Evolutionary conservation across 1,284 basidiomycete genomes (phyloP).

Genomic region (Rhodotorula sp.): DNA sequence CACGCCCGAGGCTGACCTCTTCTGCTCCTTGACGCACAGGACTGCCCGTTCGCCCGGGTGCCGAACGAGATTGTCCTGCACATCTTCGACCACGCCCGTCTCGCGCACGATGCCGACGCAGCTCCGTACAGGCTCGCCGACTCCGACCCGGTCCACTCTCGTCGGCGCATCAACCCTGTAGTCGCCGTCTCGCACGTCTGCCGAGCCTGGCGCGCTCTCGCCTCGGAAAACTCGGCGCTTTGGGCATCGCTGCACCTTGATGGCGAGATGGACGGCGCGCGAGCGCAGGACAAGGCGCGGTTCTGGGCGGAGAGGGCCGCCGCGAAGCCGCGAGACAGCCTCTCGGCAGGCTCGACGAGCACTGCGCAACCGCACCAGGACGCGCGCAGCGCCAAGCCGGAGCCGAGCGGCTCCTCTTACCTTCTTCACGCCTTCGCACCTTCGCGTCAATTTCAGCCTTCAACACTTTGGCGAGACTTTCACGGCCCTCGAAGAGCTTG

Average conservation of each 20-base stretch:
- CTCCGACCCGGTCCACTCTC: background rate
- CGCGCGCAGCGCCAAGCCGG: background rate
- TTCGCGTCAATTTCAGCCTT: slow-evolving; percentile 22
- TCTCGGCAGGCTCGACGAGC: background rate
- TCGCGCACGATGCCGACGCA: background rate
- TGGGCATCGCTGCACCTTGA: slow-evolving; percentile 19
- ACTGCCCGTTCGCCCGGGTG: slow-evolving; percentile 2
- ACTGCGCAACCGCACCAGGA: background rate
- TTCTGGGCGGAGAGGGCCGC: slow-evolving; percentile 11
- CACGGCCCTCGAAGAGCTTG: slow-evolving; percentile 7
- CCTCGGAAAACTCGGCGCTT: background rate
- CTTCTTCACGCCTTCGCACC: slow-evolving; percentile 12
- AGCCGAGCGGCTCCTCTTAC: slow-evolving; percentile 5
- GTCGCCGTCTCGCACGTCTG: slow-evolving; percentile 10
- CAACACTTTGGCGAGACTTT: slow-evolving; percentile 16
- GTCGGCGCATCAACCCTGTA: slow-evolving; percentile 12
- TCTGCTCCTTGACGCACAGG: background rate
- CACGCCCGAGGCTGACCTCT: background rate
- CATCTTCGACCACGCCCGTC: slow-evolving; percentile 6
- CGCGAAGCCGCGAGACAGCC: background rate
- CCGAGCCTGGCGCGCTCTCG: background rate
- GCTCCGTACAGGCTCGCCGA: background rate
- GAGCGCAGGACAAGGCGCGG: slow-evolving; percentile 5
- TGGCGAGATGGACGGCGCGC: slow-evolving; percentile 4
- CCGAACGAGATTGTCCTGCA: slow-evolving; percentile 23